Conservation (phyloP, 129 eudicot genomes). For the Saposhnikovia divaricata region DNA sequence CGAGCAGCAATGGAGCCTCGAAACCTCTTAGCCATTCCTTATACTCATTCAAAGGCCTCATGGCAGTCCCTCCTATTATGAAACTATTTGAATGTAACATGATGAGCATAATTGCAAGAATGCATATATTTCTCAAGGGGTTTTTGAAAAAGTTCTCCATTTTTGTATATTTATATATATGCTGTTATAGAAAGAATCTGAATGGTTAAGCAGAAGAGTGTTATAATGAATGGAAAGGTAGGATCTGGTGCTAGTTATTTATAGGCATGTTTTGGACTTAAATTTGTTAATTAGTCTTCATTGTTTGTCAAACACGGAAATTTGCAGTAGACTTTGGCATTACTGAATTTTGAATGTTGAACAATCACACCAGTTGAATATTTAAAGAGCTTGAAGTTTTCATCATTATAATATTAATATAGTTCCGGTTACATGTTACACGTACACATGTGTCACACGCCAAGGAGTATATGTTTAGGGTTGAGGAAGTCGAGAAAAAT, state of each 20-base stretch:
- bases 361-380: not conserved
- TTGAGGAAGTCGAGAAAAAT: too few relatives aligned
- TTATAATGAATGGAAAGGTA: not conserved
- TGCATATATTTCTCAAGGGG: not conserved
- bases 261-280: not conserved
- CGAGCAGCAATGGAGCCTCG: not conserved
- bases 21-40: constrained; percentile 1
- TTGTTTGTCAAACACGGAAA: not conserved
- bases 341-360: not conserved
- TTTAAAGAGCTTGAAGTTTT: not conserved
- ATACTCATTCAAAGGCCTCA: not conserved
- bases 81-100: not conserved
- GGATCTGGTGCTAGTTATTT: not conserved
- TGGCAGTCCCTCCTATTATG: not conserved
- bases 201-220: not conserved
- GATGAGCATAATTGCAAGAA: not conserved
- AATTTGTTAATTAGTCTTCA: not conserved
- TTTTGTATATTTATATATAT: not conserved
- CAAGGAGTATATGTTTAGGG: too few relatives aligned
- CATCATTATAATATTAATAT: too few relatives aligned
- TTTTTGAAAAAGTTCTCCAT: not conserved
- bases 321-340: not conserved
- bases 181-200: not conserved
- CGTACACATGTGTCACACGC: too few relatives aligned
- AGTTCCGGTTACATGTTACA: too few relatives aligned